phyloP scores from a whole-genome alignment of 768 basidiomycete genomes.

The Suillus clintonianus region DNA sequence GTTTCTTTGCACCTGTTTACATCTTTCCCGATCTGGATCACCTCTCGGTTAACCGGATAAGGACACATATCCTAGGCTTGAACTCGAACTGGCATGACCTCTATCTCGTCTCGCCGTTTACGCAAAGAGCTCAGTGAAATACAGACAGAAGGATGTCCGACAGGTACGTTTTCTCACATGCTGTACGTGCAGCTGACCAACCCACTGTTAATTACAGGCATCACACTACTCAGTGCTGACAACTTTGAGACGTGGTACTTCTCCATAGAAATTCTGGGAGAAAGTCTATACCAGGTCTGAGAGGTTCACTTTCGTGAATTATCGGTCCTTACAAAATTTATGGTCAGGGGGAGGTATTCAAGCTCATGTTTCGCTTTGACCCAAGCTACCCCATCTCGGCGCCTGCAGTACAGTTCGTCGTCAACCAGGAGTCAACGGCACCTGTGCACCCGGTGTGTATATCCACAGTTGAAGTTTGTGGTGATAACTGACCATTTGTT shows the following conservation, averaged over 20 bases:
- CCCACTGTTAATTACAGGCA: conserved; percentile 48
- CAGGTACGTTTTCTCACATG: conserved; percentile 41
- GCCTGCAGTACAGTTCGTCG: conserved; percentile 85
- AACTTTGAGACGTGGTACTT: conserved; percentile 80
- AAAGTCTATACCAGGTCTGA: conserved; percentile 72
- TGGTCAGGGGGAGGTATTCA: conserved; percentile 70
- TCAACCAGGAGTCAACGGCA: conserved; percentile 60
- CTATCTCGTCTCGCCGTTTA: conserved; percentile 64
- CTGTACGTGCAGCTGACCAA: background rate
- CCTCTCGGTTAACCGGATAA: background rate
- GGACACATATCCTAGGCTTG: conserved; percentile 11
- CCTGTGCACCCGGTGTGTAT: conserved; percentile 76
- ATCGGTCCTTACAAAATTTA: background rate
- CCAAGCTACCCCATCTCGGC: conserved; percentile 82
- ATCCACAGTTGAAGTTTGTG: background rate
- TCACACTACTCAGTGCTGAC: conserved; percentile 71
- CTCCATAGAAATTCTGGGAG: conserved; percentile 81
- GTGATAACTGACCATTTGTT: conserved; percentile 13
- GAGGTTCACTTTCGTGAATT: conserved; percentile 3
- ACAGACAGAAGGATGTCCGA: conserved; percentile 62
- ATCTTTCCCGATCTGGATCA: conserved; percentile 11
- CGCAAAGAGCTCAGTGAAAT: conserved; percentile 75
- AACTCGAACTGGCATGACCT: conserved; percentile 47
- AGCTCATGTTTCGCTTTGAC: conserved; percentile 82
- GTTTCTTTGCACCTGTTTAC: conserved; percentile 42